Evolutionary conservation across 768 basidiomycete species (phyloP).

Genomic region (Boletellus emodensis): DNA sequence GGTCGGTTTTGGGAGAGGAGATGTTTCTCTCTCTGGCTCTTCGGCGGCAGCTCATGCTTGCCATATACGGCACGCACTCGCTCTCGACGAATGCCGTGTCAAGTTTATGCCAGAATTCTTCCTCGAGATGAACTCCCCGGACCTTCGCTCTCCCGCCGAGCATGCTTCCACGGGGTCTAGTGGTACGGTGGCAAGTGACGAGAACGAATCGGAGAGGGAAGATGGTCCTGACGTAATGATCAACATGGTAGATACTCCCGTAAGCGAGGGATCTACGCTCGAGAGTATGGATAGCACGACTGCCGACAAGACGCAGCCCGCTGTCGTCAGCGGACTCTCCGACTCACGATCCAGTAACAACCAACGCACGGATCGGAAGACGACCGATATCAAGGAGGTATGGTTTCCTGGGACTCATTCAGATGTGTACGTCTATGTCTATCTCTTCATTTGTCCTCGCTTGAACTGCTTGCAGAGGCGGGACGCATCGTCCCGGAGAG

Average conservation of each 20-base stretch:
- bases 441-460: neutral
- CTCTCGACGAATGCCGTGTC: conserved; percentile 55
- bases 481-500: conserved; percentile 12
- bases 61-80: conserved; percentile 59
- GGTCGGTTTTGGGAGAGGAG: conserved; percentile 47
- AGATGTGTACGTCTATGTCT: conserved; percentile 24
- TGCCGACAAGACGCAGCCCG: neutral
- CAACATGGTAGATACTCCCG: neutral
- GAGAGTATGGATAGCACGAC: neutral
- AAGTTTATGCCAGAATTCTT: conserved; percentile 49
- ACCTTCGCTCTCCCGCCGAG: conserved; percentile 1
- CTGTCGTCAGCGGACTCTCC: neutral
- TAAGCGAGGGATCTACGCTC: conserved; percentile 1
- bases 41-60: conserved; percentile 50
- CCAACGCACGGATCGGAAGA: neutral
- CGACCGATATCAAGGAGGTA: conserved; percentile 45
- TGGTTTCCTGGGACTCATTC: conserved; percentile 53
- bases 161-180: conserved; percentile 24
- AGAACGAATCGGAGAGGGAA: neutral
- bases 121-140: conserved; percentile 25
- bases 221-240: neutral
- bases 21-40: conserved; percentile 49
- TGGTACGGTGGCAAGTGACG: neutral
- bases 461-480: conserved; percentile 8
- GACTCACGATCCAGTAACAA: neutral